Percentiles rank a stretch among this genome's conserved stretches.
phyloP scores from a whole-genome alignment of 352 stramenopile genomes.

The Globisporangium nodosum region DNA sequence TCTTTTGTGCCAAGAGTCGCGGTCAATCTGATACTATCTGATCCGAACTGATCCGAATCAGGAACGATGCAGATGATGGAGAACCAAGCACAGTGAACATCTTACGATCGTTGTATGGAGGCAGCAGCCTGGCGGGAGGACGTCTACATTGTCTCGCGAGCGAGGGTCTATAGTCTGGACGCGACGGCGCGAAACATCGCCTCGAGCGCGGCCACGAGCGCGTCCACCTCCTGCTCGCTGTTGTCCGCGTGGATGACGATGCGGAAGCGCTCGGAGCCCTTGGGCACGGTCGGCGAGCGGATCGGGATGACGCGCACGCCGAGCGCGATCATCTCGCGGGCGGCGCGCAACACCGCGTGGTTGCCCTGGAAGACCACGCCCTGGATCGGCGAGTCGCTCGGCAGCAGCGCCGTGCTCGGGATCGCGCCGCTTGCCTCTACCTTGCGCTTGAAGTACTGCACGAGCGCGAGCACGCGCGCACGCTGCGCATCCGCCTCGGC shows the following conservation, averaged over 20 bases:
- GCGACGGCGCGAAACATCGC: constrained; percentile 30
- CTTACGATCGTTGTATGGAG: no score
- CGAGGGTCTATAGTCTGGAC: background rate
- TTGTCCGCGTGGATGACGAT: constrained; percentile 97
- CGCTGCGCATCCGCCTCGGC: constrained; percentile 32
- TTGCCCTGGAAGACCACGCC: constrained; percentile 92
- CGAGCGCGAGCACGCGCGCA: constrained; percentile 39
- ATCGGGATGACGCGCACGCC: constrained; percentile 94
- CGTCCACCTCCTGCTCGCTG: constrained; percentile 77
- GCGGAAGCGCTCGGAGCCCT: constrained; percentile 92
- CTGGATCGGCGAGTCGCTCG: constrained; percentile 91
- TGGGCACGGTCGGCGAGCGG: constrained; percentile 92
- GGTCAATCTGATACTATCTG: no score
- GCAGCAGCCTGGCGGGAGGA: no score
- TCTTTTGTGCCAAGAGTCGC: no score
- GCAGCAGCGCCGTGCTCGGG: constrained; percentile 38
- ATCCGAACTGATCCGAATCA: no score
- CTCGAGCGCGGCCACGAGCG: constrained; percentile 45
- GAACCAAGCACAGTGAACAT: no score
- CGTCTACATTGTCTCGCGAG: background rate
- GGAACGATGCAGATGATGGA: no score
- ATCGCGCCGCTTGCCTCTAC: constrained; percentile 35
- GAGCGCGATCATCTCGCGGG: constrained; percentile 42
- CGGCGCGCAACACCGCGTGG: constrained; percentile 75
- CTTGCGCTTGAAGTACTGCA: constrained; percentile 76